Evolutionary conservation across 1,284 basidiomycete genomes (phyloP).

Genomic region (Sanghuangporus baumii): DNA sequence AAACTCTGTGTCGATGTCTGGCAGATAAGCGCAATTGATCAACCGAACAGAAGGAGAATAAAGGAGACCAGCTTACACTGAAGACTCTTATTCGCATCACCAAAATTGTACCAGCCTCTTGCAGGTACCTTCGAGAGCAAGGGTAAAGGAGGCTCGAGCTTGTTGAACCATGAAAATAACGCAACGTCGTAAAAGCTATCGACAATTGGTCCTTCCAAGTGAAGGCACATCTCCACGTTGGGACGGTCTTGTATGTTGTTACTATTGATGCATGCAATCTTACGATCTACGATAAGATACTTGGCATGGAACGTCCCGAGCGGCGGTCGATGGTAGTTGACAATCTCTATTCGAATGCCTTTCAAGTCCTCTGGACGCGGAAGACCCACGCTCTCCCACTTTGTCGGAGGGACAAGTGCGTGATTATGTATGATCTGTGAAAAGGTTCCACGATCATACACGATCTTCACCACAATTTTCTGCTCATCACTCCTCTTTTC

Average conservation of each 20-base stretch:
- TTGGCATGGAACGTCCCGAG: slow-evolving; percentile 79
- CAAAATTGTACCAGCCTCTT: slow-evolving; percentile 38
- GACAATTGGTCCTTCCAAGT: slow-evolving; percentile 66
- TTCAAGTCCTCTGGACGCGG: slow-evolving; percentile 54
- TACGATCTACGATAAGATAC: slow-evolving; percentile 70
- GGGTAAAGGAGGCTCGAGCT: slow-evolving; percentile 55
- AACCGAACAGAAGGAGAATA: neutral
- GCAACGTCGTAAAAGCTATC: slow-evolving; percentile 72
- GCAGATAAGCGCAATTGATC: neutral
- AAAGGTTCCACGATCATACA: slow-evolving; percentile 64
- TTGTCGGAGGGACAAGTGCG: slow-evolving; percentile 41
- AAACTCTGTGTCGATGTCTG: slow-evolving; percentile 19
- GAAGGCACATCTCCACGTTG: slow-evolving; percentile 64
- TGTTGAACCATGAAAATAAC: slow-evolving; percentile 59
- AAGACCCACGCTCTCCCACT: slow-evolving; percentile 51
- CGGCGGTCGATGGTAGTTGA: slow-evolving; percentile 48
- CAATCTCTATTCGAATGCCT: slow-evolving; percentile 56
- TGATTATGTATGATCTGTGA: slow-evolving; percentile 56
- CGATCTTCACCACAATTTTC: slow-evolving; percentile 54
- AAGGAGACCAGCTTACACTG: slow-evolving; percentile 24
- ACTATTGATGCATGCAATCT: slow-evolving; percentile 64
- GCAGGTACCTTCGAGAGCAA: slow-evolving; percentile 27
- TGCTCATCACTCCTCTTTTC: slow-evolving; percentile 30
- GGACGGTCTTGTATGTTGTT: slow-evolving; percentile 73
- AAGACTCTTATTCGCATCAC: slow-evolving; percentile 41